Base-by-base conservation (phyloP, 1,284 basidiomycete genomes). In the Sanghuangporus baumii region DNA sequence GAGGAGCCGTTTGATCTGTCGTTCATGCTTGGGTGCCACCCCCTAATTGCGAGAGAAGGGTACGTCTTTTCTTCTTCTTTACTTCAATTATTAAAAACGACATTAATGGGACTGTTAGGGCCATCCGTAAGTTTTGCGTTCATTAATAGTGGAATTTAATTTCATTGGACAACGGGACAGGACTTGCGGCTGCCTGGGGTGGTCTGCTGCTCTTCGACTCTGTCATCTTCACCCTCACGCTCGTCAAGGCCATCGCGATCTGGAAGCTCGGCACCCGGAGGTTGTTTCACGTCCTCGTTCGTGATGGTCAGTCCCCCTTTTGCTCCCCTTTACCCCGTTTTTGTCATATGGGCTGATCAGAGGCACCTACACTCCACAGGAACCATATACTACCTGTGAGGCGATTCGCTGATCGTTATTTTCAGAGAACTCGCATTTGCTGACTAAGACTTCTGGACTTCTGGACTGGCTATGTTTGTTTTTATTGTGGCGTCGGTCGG, bases 171-270 rank as follows among this genome's bases (percentile, higher is more conserved):
- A 8, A 36, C 55, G 78, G 76, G 72, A 11, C 61, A 78, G 76
- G 72, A 11, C 61, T 74, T 16, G 73, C 70, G 16, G 66, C 66
- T 12, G 76, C 75, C 1, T 79, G 77, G 77, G 66, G 67, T 12
- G 74, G 74, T 31, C 72, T 78, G 71, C 70, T 79, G 2, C 65
- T 75, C 11, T 78, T 78, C 57, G 78, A 80, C 62, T 63, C 71
- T 3, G 54, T 75, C 48, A 73, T 79, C 12, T 78, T 80, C 62
- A 67, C 65, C 3, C 73, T 79, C 68, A 81, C 79, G n/a, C 64
- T 79, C 16, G 76, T 73, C 65, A 79, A 79, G 63, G 73, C 78
- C 6, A 68, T 78, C 40, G 34, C n/a, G 41, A 65, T 65, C 38
- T 62, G 60, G 64, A 62, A 55, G 34, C 46, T 55, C 14, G 57